phyloP scores from a whole-genome alignment of 306 rosid genomes.

The Pyrus betulifolia region DNA sequence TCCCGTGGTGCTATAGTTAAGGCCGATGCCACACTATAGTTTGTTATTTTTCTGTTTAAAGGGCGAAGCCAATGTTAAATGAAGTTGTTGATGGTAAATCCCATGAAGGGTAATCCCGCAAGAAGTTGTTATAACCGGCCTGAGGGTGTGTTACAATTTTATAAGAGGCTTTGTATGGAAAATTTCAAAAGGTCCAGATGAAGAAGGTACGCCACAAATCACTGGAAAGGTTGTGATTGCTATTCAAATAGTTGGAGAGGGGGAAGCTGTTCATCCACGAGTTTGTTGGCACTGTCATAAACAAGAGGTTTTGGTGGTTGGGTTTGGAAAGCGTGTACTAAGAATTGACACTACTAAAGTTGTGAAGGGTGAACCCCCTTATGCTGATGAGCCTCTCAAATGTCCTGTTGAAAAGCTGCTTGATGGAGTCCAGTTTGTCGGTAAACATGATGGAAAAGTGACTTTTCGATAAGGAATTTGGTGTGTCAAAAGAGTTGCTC shows the following conservation, averaged over 20 bases:
- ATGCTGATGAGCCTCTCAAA: conserved; percentile 70
- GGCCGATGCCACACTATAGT: too few species aligned
- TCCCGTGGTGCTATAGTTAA: too few species aligned
- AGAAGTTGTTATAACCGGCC: too few species aligned
- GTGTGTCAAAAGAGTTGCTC: too few species aligned
- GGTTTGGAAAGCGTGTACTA: conserved; percentile 70
- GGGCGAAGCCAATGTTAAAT: too few species aligned
- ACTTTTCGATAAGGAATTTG: too few species aligned
- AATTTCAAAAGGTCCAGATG: conserved; percentile 92
- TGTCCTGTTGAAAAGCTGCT: conserved; percentile 78
- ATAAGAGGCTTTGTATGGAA: conserved; percentile 57
- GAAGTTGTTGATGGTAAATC: too few species aligned
- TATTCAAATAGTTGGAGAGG: conserved; percentile 70
- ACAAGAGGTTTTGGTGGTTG: conserved; percentile 94
- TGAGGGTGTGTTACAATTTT: too few species aligned
- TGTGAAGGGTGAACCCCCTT: conserved; percentile 59
- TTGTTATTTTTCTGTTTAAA: too few species aligned
- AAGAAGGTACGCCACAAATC: conserved; percentile 81
- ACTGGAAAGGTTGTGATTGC: conserved; percentile 74
- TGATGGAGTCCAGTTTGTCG: conserved; percentile 93
- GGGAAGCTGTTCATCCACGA: conserved; percentile 73
- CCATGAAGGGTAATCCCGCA: too few species aligned
- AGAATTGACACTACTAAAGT: conserved; percentile 92
- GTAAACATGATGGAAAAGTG: conserved; percentile 84
- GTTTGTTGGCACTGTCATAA: conserved; percentile 99